Evolutionary conservation across 306 rosid species (phyloP).

Genomic region (Dryas alaskensis): DNA sequence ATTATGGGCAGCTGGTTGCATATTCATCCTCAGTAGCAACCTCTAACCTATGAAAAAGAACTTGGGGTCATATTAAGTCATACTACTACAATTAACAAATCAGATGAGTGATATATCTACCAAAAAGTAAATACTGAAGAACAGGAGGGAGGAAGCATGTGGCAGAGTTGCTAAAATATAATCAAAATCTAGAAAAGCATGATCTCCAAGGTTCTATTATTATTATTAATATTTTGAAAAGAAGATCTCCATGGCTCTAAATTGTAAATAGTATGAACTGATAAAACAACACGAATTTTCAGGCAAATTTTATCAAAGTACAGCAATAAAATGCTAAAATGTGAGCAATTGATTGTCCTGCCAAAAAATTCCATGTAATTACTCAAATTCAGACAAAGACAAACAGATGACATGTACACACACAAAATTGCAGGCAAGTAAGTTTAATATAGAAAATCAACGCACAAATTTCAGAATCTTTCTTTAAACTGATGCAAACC

Average conservation of each 20-base stretch:
- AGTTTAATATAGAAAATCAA: background rate
- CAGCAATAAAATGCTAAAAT: background rate
- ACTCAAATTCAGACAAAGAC: background rate
- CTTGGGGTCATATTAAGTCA: background rate
- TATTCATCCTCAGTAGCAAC: conserved; percentile 63
- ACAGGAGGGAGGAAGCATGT: background rate
- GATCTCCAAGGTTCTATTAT: no score
- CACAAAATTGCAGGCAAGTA: background rate
- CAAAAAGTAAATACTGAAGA: background rate
- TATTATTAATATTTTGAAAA: no score
- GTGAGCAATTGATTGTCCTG: background rate
- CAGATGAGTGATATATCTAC: background rate
- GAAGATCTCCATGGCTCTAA: no score
- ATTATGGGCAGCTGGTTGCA: conserved; percentile 57
- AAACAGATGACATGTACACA: background rate
- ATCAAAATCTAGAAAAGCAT: no score
- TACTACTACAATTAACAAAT: conserved; percentile 10
- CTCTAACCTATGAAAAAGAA: conserved; percentile 38
- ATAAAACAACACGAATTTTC: background rate
- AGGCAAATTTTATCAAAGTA: background rate
- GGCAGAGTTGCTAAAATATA: no score
- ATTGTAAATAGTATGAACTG: no score
- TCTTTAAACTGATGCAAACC: background rate
- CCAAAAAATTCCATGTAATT: background rate
- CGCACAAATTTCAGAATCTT: background rate